Evolutionary conservation across 1,139 yeast genomes (phyloP), one percentile per base, ranked within the genome.

Genomic region (Protomyces inundatus): DNA sequence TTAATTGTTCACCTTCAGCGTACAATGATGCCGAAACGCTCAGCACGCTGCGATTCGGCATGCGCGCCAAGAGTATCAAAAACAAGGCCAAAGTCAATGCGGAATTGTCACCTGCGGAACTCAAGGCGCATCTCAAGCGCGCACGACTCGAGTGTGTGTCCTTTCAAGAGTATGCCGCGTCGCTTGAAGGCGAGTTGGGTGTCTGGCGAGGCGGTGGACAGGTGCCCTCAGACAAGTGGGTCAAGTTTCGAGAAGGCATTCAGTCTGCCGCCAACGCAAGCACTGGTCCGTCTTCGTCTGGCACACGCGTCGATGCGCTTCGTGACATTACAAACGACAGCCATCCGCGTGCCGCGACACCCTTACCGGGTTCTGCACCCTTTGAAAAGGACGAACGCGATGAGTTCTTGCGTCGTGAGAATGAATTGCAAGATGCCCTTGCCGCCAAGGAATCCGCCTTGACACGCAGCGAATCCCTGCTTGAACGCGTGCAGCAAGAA

Each of bases 11-110:
- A 0, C 89, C 93, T 0, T 81, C 88, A 0, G 73, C 79, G 0
- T 71, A 74, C 45, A 85, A 90, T 71, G 86, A 81, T 65, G 73
- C 76, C 23, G 96, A 90, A 72, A 88, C 96, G 0, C 68, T 89
- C 12, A 85, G 93, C 4, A 87, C 96, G 0, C 76, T 90, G 64
- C 75, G 96, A 62, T 89, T 90, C 74, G 97, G 96, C 2, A 80
- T 84, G 2, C 77, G 96, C 56, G 95, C 96, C 9, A 88, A 87
- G 74, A 78, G 77, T 55, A 87, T 90, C 67, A 80, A 82, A 72
- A 88, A 88, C 72, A 80, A 78, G 66, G 88, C 90, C 4, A 85
- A 83, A 72, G 79, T 86, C 53, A 88, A 88, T 71, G 80, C 86
- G 4, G 95, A 87, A 68, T 76, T 87, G 54, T 84, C 90, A 68